A percentile compares a stretch with the other conserved stretches of the same genome.
phyloP scores from a whole-genome alignment of 768 basidiomycete genomes.

The Psilocybe azurescens region DNA sequence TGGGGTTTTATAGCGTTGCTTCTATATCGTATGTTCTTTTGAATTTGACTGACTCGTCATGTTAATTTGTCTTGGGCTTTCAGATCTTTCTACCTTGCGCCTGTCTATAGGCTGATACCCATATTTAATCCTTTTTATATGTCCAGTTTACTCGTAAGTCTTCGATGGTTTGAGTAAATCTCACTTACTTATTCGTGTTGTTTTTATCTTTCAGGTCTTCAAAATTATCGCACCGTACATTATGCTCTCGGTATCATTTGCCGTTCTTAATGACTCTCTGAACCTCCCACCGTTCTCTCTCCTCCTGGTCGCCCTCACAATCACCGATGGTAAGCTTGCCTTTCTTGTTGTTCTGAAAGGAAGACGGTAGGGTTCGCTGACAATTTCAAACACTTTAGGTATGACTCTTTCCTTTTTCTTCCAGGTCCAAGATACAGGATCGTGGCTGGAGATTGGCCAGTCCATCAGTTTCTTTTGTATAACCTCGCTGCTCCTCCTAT shows the following conservation, averaged over 20 bases:
- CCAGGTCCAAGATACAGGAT: conserved; percentile 83
- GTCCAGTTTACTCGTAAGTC: conserved; percentile 68
- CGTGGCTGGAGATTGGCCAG: conserved; percentile 90
- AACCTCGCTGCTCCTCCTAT: conserved; percentile 76
- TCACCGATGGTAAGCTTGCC: conserved; percentile 63
- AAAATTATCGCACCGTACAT: conserved; percentile 85
- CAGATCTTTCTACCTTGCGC: conserved; percentile 85
- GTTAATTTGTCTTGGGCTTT: background rate
- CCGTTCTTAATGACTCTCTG: conserved; percentile 68
- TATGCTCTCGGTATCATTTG: conserved; percentile 72
- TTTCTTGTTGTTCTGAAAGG: background rate
- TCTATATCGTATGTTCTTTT: conserved; percentile 70
- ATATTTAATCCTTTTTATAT: conserved; percentile 88
- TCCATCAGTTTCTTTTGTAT: conserved; percentile 90
- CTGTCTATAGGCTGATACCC: conserved; percentile 86
- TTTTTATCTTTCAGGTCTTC: conserved; percentile 56
- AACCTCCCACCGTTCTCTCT: conserved; percentile 80
- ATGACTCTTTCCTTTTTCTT: conserved; percentile 89
- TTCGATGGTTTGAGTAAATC: background rate
- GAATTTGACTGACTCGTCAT: too few relatives aligned
- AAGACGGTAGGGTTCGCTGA: background rate
- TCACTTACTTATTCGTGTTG: background rate
- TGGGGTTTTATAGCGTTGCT: conserved; percentile 57
- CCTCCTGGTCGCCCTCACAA: conserved; percentile 74
- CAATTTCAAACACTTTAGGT: conserved; percentile 40